phyloP scores from a whole-genome alignment of 257 asterid species.

The Penstemon barbatus region DNA sequence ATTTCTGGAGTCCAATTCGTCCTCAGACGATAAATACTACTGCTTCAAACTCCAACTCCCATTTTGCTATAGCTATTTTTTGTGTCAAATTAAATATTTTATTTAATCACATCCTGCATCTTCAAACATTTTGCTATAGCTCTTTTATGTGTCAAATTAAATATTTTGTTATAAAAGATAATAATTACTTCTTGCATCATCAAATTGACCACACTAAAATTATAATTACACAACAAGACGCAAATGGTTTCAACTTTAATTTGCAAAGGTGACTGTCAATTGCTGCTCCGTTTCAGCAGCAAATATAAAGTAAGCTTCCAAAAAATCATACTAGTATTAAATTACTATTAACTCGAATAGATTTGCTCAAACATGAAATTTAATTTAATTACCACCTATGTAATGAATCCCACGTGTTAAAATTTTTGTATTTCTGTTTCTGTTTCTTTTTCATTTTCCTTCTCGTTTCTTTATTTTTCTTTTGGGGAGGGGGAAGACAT shows the following conservation, averaged over 20 bases:
- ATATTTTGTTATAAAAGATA: background rate
- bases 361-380: no score
- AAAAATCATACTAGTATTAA: no score
- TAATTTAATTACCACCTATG: no score
- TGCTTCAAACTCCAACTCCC: constrained; percentile 29
- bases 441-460: background rate
- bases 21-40: constrained; percentile 30
- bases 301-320: no score
- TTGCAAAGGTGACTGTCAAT: no score
- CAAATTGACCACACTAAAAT: constrained; percentile 5
- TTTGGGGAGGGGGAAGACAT: background rate
- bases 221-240: no score
- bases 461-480: background rate
- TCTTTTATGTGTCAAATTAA: background rate
- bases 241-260: no score
- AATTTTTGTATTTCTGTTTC: no score
- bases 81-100: background rate
- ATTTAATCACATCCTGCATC: background rate
- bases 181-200: background rate
- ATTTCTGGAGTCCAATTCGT: constrained; percentile 44
- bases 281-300: no score
- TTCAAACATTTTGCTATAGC: no score
- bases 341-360: no score
- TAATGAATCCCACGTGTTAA: no score
- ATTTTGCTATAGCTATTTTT: constrained; percentile 22